Evolutionary conservation across 192 early-diverging fungal genomes (phyloP).

Genomic region (Gamsiella multidivaricata): DNA sequence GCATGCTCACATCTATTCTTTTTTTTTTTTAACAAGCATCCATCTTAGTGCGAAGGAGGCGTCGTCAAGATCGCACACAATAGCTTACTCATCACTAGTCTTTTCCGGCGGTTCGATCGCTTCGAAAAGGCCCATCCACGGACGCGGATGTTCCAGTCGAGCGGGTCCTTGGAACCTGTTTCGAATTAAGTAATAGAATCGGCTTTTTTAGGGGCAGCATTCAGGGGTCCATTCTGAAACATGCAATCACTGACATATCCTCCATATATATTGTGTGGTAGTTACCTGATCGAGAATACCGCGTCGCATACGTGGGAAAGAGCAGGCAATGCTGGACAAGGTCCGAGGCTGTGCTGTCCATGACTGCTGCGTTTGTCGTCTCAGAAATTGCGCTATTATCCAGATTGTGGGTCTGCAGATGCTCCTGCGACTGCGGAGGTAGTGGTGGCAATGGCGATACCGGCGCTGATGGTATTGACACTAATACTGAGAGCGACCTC

Average conservation of each 20-base stretch:
- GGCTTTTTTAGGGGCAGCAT: background rate
- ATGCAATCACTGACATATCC: too few relatives aligned
- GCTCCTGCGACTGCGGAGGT: background rate
- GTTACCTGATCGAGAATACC: slow-evolving; percentile 46
- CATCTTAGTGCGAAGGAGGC: too few relatives aligned
- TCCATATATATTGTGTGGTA: background rate
- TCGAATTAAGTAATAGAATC: background rate
- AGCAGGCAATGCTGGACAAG: slow-evolving; percentile 54
- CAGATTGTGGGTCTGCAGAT: background rate
- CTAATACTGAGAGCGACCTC: too few relatives aligned
- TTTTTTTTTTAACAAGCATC: background rate
- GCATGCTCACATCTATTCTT: background rate
- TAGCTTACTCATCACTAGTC: slow-evolving; percentile 54
- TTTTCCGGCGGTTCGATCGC: slow-evolving; percentile 42
- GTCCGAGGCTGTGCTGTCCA: slow-evolving; percentile 14
- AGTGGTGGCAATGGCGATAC: background rate
- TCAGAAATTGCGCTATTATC: background rate
- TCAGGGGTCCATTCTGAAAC: background rate
- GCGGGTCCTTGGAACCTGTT: slow-evolving; percentile 34
- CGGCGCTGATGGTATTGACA: too few relatives aligned
- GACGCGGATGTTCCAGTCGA: slow-evolving; percentile 57
- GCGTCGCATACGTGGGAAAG: slow-evolving; percentile 62
- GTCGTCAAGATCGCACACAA: background rate
- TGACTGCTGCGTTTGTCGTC: background rate
- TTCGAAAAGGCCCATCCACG: slow-evolving; percentile 59